These are phyloP conservation scores for Saturnispora hagleri DNA, from an alignment of 805 yeast species.

Conservation along the genomic window DNA sequence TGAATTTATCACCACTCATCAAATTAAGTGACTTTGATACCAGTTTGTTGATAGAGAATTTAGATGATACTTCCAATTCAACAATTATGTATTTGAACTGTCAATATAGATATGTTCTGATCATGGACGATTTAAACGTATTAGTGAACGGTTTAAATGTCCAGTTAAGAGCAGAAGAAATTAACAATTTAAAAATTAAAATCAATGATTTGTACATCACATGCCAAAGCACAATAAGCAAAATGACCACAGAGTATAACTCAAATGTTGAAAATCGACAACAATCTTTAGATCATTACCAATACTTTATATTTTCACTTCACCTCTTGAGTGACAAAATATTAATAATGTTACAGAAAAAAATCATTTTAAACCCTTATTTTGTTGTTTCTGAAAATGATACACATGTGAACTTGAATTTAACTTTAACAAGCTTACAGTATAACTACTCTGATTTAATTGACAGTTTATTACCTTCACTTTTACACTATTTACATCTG, in stretches of 20 bases:
- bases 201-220: constrained; percentile 41
- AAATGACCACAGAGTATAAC: constrained; percentile 24
- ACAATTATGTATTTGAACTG: constrained; percentile 18
- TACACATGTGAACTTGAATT: constrained; percentile 12
- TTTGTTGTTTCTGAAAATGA: constrained; percentile 5
- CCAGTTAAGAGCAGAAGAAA: constrained; percentile 32
- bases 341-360: constrained; percentile 32
- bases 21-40: constrained; percentile 21
- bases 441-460: constrained; percentile 45
- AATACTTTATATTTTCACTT: constrained; percentile 16
- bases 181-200: constrained; percentile 37
- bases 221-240: constrained; percentile 40
- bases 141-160: constrained; percentile 40
- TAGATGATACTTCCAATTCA: constrained; percentile 8
- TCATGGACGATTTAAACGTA: constrained; percentile 45
- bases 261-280: constrained; percentile 14
- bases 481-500: constrained; percentile 47
- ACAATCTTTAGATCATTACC: constrained; percentile 25
- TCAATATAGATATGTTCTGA: constrained; percentile 29
- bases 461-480: constrained; percentile 46
- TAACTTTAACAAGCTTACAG: constrained; percentile 8
- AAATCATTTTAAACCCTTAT: constrained; percentile 24
- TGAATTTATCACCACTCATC: constrained; percentile 19
- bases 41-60: constrained; percentile 17
- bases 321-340: constrained; percentile 50